Conservation (phyloP, 306 rosid species). For the Comarum palustre region DNA sequence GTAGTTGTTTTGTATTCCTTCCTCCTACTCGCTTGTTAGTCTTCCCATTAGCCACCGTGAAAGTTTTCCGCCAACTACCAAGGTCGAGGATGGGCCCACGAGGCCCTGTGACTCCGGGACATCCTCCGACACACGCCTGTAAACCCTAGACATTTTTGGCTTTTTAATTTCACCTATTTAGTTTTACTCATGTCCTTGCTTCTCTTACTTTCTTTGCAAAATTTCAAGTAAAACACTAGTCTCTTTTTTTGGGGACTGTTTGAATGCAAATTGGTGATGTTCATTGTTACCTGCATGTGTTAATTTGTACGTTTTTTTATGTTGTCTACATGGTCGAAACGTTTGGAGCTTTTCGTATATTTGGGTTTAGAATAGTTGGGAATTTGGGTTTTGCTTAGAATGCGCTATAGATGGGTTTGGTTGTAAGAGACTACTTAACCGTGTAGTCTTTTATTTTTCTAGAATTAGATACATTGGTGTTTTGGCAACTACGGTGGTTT, state of each 20-base stretch:
- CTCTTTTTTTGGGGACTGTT: not conserved
- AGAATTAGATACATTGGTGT: not conserved
- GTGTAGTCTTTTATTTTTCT: not conserved
- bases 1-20: too few relatives aligned
- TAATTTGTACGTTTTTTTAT: too few relatives aligned
- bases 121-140: not conserved
- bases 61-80: too few relatives aligned
- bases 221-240: not conserved
- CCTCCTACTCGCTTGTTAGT: too few relatives aligned
- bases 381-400: not conserved
- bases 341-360: not conserved
- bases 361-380: not conserved
- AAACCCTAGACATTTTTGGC: not conserved
- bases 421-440: not conserved
- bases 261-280: not conserved
- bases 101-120: too few relatives aligned
- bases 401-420: not conserved
- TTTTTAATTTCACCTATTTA: not conserved
- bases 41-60: too few relatives aligned
- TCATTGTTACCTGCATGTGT: not conserved
- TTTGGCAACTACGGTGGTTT: not conserved
- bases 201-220: not conserved
- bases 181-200: not conserved
- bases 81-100: too few relatives aligned
- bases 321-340: not conserved